phyloP scores from a whole-genome alignment of 2,329 filamentous ascomycete species.

The Emmonsiellopsis sp. region DNA sequence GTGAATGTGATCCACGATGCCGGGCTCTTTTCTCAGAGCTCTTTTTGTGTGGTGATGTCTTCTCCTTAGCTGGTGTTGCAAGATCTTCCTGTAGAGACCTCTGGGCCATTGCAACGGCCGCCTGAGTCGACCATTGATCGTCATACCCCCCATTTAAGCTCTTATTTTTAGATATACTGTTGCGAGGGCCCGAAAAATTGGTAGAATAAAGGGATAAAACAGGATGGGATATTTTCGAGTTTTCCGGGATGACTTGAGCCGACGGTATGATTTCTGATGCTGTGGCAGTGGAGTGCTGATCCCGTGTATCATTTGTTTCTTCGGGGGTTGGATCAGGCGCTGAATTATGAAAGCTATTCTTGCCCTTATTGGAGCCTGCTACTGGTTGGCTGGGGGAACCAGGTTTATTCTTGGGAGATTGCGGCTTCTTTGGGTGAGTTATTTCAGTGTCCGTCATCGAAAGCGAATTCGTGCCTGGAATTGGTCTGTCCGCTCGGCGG shows the following conservation, averaged over 20 bases:
- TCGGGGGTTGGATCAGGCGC: constrained; percentile 1
- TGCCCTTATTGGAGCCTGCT: not conserved
- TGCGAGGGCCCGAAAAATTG: constrained; percentile 19
- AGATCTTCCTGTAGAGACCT: constrained; percentile 32
- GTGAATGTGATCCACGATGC: not conserved
- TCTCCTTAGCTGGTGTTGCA: constrained; percentile 18
- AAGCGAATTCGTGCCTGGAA: constrained; percentile 5
- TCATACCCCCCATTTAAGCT: constrained; percentile 19
- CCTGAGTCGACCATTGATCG: constrained; percentile 31
- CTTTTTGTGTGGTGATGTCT: not conserved
- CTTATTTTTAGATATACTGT: constrained; percentile 12
- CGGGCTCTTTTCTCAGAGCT: not conserved
- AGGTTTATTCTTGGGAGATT: not conserved
- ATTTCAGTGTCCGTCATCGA: constrained; percentile 6
- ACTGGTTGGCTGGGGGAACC: not conserved
- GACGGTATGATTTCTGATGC: constrained; percentile 26
- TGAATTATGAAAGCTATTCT: not conserved
- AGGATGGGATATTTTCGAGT: constrained; percentile 21
- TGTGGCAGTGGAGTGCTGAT: constrained; percentile 6
- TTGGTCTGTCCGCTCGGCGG: constrained; percentile 16
- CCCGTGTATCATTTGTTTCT: constrained; percentile 6
- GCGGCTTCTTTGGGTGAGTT: not conserved
- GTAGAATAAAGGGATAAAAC: constrained; percentile 32
- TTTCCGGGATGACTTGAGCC: constrained; percentile 26
- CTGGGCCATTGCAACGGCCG: constrained; percentile 30